Evolutionary conservation across 2,329 filamentous ascomycete genomes (phyloP), one percentile per base, ranked within the genome.

Genomic region (Colletotrichum neosansevieriae): DNA sequence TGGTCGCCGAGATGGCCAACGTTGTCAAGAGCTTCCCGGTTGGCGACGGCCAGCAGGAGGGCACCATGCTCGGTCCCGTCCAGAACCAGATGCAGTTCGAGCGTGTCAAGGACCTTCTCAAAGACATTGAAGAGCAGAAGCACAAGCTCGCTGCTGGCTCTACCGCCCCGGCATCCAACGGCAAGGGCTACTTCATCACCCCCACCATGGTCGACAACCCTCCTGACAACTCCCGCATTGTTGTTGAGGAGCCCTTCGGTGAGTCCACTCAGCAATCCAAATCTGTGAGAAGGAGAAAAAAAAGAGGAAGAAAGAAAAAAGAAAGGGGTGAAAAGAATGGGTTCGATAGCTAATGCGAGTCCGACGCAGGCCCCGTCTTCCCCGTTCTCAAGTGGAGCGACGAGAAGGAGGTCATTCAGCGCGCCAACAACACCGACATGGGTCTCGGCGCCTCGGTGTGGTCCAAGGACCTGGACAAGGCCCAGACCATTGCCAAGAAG

Each of bases 81-180:
- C 88, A 89, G 69, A 92, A 92, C 77, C 78, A 83, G 71, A 85
- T 88, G 84, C 90, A 92, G 76, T 92, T 84, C 74, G 85, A 90
- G 56, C 69, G 49, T 50, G 62, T 71, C 69, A 71, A 61, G 69
- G 67, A 58, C 15, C 58, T 38, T 13, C 36, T 38, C 36, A 38
- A 15, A 12, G 36, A 15, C 10, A 15, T 10, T 19, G 42, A 2
- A 2, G 15, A 49, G 11, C 42, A 45, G 17, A 38, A 38, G 10
- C 29, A 29, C 50, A 70, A 71, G 58, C n/a, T 71, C 29, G 67
- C 58, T 21, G 61, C 61, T 21, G 65, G 65, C 7, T 68, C 65
- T 3, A 77, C 84, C 9, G 84, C 82, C 0, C 66, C 76, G 3
- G 77, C 77, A 4, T 60, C 64, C 47, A 42, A 47, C 49, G 61